Percentiles rank a stretch among this genome's conserved stretches.
phyloP scores from a whole-genome alignment of 164 flowering plant species.

The Annona squamosa region DNA sequence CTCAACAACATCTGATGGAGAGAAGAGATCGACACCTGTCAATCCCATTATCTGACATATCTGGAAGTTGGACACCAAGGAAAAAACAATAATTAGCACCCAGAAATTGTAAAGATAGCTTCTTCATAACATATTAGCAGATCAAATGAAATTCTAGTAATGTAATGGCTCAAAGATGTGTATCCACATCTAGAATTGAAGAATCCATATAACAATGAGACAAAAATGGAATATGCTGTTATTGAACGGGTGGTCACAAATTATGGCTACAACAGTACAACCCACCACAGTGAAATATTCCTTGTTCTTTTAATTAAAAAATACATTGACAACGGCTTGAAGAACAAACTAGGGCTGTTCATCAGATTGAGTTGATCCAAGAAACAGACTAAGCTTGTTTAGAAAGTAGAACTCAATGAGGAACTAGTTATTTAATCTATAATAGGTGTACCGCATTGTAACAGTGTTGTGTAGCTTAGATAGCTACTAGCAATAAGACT shows the following conservation, averaged over 20 bases:
- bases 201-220: not conserved
- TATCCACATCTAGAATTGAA: not conserved
- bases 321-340: not conserved
- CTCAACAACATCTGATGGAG: conserved; percentile 76
- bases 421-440: no score
- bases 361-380: not conserved
- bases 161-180: not conserved
- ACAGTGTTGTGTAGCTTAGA: no score
- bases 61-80: conserved; percentile 20
- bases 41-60: conserved; percentile 58
- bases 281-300: not conserved
- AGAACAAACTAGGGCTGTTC: not conserved
- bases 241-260: no score
- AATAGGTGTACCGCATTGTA: no score
- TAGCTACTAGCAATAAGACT: no score
- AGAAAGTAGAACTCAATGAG: not conserved
- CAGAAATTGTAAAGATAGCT: not conserved
- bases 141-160: not conserved
- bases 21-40: conserved; percentile 57
- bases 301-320: not conserved
- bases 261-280: not conserved
- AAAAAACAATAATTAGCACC: not conserved
- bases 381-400: not conserved
- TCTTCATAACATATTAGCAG: not conserved
- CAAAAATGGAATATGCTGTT: not conserved